A percentile compares a stretch with the other conserved stretches of the same genome.
Conservation (phyloP, 306 rosid genomes). For the Vicia villosa region DNA sequence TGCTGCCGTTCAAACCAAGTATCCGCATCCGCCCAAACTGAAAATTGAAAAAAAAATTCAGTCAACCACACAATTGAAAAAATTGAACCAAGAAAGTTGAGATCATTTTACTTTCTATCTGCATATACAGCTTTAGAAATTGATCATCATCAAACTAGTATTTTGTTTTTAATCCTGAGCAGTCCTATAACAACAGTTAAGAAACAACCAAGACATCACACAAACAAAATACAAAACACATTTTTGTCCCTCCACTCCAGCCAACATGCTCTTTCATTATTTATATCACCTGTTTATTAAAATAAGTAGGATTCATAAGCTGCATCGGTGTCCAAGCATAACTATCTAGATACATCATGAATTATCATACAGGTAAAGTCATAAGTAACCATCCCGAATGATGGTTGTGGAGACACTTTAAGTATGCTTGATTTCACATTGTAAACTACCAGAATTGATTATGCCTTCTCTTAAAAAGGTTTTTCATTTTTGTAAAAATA, state of each 20-base stretch:
- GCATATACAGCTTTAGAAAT: not conserved
- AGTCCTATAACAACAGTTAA: not conserved
- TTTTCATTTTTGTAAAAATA: not conserved
- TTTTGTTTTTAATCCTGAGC: not conserved
- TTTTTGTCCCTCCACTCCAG: not conserved
- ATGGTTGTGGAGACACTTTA: not conserved
- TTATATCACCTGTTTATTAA: not conserved
- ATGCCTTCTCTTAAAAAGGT: not conserved
- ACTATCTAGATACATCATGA: constrained; percentile 13
- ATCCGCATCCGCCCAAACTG: constrained; percentile 99
- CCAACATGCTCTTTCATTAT: not conserved
- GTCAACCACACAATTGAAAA: constrained; percentile 5
- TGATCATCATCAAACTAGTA: not conserved
- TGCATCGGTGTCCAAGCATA: constrained; percentile 10
- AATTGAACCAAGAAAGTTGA: not conserved
- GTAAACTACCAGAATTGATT: not conserved
- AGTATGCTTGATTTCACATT: not conserved
- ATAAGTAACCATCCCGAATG: not conserved
- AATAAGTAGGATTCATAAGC: not conserved
- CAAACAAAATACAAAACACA: not conserved
- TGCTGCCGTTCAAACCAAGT: constrained; percentile 98
- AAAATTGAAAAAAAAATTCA: not conserved
- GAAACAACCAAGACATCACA: not conserved
- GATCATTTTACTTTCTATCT: not conserved
- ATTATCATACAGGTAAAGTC: not conserved